Base-by-base conservation (phyloP, 257 asterid genomes). In the Scutellaria baicalensis region DNA sequence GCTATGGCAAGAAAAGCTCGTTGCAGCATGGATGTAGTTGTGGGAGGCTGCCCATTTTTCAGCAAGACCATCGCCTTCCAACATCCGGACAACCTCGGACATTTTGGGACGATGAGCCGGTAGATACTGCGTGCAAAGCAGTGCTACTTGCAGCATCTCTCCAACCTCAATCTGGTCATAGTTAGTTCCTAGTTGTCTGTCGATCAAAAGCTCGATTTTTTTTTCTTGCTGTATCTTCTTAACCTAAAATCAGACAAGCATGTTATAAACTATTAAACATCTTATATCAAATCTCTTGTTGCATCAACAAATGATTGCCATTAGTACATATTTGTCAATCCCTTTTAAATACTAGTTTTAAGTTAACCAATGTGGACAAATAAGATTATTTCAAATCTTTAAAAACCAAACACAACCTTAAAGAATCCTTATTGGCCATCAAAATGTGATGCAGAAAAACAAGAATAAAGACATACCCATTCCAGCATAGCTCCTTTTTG, bases 31-130 rank as follows among this genome's bases (percentile, higher is more conserved):
- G 40, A 74, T 73, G 13, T 77, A 83, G 68, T 82, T 82, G 69
- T 86, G 94, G 0, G 96, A 80, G 8, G 95, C 95, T n/a, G 95
- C 97, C 99, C 99, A 93, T 82, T 93, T 93, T 57, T 89, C 96
- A 0, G 96, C 99, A 5, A 89, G 85, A 1, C 99, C 99, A 47
- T 93, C 99, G 3, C 99, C 99, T 70, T 93, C 99, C 0, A 93
- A 87, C 99, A 93, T 93, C 12, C 93, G 80, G 13, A 88, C 91
- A 62, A 93, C 96, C 61, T 91, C 97, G 0, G 96, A 93, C 99
- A 93, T 93, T 64, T 83, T 93, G 64, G 99, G 99, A 0, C 99
- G 93, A 31, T 93, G 85, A 31, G 84, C 79, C 0, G 96, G 97
- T 4, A 84, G 79, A 81, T 82, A 83, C 39, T 91, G 97, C 12